phyloP scores from a whole-genome alignment of 2,329 filamentous ascomycete genomes.

The Apiospora hydei region DNA sequence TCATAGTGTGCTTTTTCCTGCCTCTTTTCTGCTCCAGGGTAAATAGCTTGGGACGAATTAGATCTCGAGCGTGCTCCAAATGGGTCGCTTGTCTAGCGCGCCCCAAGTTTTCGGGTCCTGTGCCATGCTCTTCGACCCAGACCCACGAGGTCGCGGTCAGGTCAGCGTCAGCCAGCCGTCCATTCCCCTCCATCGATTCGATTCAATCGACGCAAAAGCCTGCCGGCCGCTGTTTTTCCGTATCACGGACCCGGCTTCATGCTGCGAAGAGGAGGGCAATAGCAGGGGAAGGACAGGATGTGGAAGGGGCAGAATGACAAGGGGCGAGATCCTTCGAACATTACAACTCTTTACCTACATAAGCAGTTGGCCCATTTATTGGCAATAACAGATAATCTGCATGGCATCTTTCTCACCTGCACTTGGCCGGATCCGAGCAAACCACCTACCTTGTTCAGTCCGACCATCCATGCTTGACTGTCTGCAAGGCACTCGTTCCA shows the following conservation, averaged over 20 bases:
- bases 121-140: slow-evolving; percentile 19
- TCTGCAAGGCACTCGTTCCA: not conserved
- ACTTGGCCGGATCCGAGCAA: not conserved
- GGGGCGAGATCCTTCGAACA: not conserved
- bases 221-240: not conserved
- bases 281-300: not conserved
- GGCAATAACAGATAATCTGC: not conserved
- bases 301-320: not conserved
- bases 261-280: not conserved
- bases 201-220: not conserved
- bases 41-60: slow-evolving; percentile 19
- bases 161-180: slow-evolving; percentile 5
- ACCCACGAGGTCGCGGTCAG: slow-evolving; percentile 9
- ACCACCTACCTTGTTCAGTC: not conserved
- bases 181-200: not conserved
- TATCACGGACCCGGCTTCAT: not conserved
- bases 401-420: not conserved
- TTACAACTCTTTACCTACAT: not conserved
- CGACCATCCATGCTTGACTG: not conserved
- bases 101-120: slow-evolving; percentile 14
- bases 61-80: not conserved
- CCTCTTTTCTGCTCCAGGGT: not conserved
- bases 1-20: slow-evolving; percentile 8
- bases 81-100: slow-evolving; percentile 16
- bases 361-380: not conserved